Base-by-base conservation (phyloP, 2,329 filamentous ascomycete genomes). In the Pseudocercospora vitis region DNA sequence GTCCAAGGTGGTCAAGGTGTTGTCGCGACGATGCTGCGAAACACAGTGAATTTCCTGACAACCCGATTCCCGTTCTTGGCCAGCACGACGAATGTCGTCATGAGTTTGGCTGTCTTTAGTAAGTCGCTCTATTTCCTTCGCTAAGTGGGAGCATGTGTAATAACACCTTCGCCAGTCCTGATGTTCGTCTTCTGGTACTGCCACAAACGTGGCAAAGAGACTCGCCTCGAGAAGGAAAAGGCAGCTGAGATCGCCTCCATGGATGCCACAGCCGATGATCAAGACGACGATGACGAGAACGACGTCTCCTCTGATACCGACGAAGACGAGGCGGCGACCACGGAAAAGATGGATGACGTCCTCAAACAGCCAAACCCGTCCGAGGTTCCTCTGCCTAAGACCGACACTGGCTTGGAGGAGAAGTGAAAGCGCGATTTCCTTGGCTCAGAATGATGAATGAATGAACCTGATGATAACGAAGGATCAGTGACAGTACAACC, bases 121-220 rank as follows among this genome's bases (percentile, higher is more conserved):
- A 80, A 79, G 87, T 79, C 4, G 2, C 4, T 23, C 5, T 29
- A 6, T 7, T 29, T 7, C 28, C 28, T 12, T 29, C 7, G 28
- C 6, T 7, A 29, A 29, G 6, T 29, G 28, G 6, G 28, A 29
- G 28, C n/a, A n/a, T n/a, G n/a, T n/a, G n/a, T n/a, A n/a, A n/a
- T n/a, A n/a, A n/a, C n/a, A n/a, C n/a, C n/a, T n/a, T n/a, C 12
- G 8, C 8, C 52, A 88, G 89, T 97, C 50, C 80, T 97, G 12
- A 81, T 99, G 52, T 94, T 96, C 68, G 89, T 95, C 39, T 85
- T 97, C 65, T 99, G 92, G 91, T 99, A 97, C 74, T 97, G 91
- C 74, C 87, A 97, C 74, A 97, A 97, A 76, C 88, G 94, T 50
- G 94, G 94, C 32, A 84, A 84, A 39, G 92, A 99, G 74, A 85